phyloP scores from a whole-genome alignment of 768 basidiomycete species.

The Heimioporus sp. region DNA sequence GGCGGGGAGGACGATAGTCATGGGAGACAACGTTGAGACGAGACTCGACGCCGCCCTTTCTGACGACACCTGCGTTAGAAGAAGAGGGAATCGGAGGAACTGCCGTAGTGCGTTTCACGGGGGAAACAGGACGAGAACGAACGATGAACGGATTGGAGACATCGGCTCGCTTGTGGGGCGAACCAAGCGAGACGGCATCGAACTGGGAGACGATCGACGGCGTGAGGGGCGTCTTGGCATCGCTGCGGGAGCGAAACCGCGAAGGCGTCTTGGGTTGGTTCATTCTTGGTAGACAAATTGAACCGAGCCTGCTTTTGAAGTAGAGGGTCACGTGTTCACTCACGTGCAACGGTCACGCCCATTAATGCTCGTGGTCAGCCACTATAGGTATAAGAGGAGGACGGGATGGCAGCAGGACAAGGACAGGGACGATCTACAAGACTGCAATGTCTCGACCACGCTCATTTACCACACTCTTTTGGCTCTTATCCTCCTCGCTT shows the following conservation, averaged over 20 bases:
- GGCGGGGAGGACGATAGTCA: constrained; percentile 68
- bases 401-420: neutral
- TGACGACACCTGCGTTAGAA: constrained; percentile 70
- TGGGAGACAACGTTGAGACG: constrained; percentile 72
- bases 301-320: constrained; percentile 1
- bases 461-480: constrained; percentile 21
- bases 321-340: constrained; percentile 16
- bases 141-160: constrained; percentile 64
- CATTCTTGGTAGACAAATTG: constrained; percentile 14
- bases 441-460: constrained; percentile 15
- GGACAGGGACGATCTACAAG: neutral
- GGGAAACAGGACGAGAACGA: constrained; percentile 56
- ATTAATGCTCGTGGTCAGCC: constrained; percentile 25
- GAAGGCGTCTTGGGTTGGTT: constrained; percentile 44
- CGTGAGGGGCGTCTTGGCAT: constrained; percentile 48
- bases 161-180: constrained; percentile 42
- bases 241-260: constrained; percentile 47
- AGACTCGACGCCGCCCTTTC: constrained; percentile 76
- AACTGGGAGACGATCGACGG: constrained; percentile 41
- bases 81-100: constrained; percentile 13
- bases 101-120: constrained; percentile 58
- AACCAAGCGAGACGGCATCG: constrained; percentile 35
- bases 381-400: neutral
- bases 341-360: constrained; percentile 8
- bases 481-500: neutral